A percentile compares a stretch with the other conserved stretches of the same genome.
phyloP scores from a whole-genome alignment of 352 stramenopile genomes.

The Blastocystis sp. region DNA sequence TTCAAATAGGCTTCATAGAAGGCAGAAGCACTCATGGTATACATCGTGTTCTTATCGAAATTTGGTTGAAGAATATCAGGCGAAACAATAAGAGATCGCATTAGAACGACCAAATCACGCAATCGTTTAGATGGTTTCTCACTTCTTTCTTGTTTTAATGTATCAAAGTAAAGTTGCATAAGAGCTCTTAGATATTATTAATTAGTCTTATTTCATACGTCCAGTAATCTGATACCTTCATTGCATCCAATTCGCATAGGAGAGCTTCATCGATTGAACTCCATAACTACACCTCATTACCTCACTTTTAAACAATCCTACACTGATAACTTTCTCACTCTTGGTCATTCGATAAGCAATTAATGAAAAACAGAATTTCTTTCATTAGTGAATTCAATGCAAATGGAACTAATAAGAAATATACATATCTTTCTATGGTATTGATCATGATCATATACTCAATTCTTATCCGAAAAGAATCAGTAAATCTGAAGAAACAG shows the following conservation, averaged over 20 bases:
- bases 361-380: no score
- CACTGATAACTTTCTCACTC: background rate
- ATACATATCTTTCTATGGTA: background rate
- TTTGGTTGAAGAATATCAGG: slow-evolving; percentile 1
- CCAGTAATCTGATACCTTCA: slow-evolving; percentile 21
- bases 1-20: slow-evolving; percentile 8
- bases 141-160: background rate
- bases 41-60: background rate
- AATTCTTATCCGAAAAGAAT: background rate
- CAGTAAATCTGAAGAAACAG: background rate
- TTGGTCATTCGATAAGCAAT: background rate
- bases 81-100: background rate
- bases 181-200: background rate
- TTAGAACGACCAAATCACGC: background rate
- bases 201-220: background rate
- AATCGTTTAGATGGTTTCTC: background rate
- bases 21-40: background rate
- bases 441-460: background rate
- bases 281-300: slow-evolving; percentile 7
- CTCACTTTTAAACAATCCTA: background rate
- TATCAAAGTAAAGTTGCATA: background rate
- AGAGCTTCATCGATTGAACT: slow-evolving; percentile 6
- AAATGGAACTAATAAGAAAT: background rate
- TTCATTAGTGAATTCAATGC: no score
- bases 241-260: slow-evolving; percentile 2